Evolutionary conservation across 139 green algal genomes (phyloP), one percentile per base, ranked within the genome.

Genomic region (Tetraselmis striata): DNA sequence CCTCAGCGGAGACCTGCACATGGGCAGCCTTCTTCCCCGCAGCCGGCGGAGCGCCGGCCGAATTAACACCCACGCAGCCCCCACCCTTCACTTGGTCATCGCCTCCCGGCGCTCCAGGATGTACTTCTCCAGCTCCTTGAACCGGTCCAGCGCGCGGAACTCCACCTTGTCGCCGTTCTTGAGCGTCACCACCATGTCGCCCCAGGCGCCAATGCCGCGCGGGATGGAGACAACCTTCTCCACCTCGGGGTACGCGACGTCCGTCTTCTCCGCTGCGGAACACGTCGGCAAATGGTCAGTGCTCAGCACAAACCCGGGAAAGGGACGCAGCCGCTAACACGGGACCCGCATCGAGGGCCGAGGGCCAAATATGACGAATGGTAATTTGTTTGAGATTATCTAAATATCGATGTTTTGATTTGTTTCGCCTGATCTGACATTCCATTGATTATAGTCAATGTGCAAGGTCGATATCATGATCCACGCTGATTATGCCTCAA

Each of bases 181-280:
- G 31, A 98, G 89, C 79, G 87, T 92, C 23, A 96, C 81, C 30
- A 98, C 90, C 95, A 98, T 97, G 89, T 98, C 95, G 2, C 95
- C 95, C 93, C 94, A 98, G 11, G 87, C 30, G 1, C 95, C 95
- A 23, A 97, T 31, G 1, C 92, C 94, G 25, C 95, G 86, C 1
- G 90, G 89, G 0, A 98, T 88, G 5, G 84, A 90, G 26, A 89
- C 78, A n/a, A 98, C 92, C 32, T 95, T 85, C 77, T 84, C 85
- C 23, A 98, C 92, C 84, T 98, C 91, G 80, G 95, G 77, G 79
- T 92, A 94, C 0, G 89, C 86, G 18, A 87, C 84, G 32, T 93
- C 87, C 88, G 93, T 31, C 32, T 79, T 26, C 45, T 83, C 67
- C 81, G 83, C 74, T 22, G 78, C 84, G 28, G 84, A 84, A 84